Evolutionary conservation across 2,329 filamentous ascomycete genomes (phyloP).

Genomic region (Purpureocillium takamizusanense): DNA sequence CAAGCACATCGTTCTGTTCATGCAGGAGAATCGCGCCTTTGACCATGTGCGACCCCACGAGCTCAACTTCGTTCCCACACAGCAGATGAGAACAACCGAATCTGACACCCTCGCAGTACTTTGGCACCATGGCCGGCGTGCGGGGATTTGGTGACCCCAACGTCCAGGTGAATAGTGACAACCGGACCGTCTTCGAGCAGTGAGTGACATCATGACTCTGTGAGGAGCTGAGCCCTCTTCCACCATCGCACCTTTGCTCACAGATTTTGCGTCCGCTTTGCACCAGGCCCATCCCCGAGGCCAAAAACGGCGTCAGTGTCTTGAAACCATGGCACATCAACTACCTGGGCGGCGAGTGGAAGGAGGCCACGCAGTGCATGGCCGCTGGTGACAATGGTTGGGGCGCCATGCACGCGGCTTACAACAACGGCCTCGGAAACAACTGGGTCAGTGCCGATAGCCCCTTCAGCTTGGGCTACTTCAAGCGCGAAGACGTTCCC

Average conservation of each 20-base stretch:
- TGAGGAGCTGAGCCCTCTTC: neutral
- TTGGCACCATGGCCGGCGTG: constrained; percentile 44
- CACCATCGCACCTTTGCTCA: constrained; percentile 7
- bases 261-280: constrained; percentile 15
- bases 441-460: constrained; percentile 30
- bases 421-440: constrained; percentile 40
- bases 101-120: constrained; percentile 29
- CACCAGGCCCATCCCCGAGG: constrained; percentile 13
- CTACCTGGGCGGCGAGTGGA: constrained; percentile 35
- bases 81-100: neutral
- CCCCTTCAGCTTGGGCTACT: constrained; percentile 32
- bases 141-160: constrained; percentile 41
- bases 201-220: constrained; percentile 13
- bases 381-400: constrained; percentile 41
- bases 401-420: constrained; percentile 38
- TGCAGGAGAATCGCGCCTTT: constrained; percentile 35
- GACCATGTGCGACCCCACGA: constrained; percentile 16
- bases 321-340: constrained; percentile 42
- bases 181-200: constrained; percentile 38
- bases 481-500: constrained; percentile 39
- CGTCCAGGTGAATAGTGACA: constrained; percentile 19
- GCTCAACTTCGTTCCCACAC: neutral
- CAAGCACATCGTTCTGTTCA: constrained; percentile 49
- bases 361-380: constrained; percentile 42
- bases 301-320: constrained; percentile 30